These are phyloP conservation scores for Emmonsia crescens DNA, from an alignment of 2,329 filamentous ascomycete species.

Conservation along the genomic window DNA sequence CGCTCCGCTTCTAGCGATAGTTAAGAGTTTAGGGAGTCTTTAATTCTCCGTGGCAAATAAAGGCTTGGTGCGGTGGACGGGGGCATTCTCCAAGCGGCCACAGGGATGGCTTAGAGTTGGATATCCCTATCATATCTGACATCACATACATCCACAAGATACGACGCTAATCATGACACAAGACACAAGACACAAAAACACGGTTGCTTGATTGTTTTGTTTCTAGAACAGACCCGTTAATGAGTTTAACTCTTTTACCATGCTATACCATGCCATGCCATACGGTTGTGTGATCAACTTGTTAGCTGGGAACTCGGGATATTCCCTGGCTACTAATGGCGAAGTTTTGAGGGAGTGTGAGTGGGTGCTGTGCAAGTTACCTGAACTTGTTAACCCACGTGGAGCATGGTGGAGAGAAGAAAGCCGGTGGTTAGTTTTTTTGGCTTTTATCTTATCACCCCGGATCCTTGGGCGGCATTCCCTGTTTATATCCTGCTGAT, in stretches of 20 bases:
- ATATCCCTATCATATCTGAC: not conserved
- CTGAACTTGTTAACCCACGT: too few species aligned
- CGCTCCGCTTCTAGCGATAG: too few species aligned
- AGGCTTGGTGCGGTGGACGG: too few species aligned
- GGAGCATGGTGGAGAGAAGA: too few species aligned
- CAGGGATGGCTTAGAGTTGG: not conserved
- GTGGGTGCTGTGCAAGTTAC: not conserved
- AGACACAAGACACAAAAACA: too few species aligned
- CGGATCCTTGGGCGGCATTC: not conserved
- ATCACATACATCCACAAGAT: not conserved
- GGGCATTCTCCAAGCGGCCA: not conserved
- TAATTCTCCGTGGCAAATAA: too few species aligned
- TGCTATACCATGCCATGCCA: not conserved
- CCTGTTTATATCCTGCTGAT: not conserved
- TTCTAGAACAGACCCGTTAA: not conserved
- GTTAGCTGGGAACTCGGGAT: too few species aligned
- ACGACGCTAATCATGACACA: not conserved
- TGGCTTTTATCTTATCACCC: not conserved
- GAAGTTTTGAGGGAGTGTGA: not conserved
- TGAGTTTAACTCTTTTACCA: too few species aligned
- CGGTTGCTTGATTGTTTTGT: not conserved
- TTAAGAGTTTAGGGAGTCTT: too few species aligned
- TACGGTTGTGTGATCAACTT: too few species aligned
- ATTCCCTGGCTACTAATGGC: too few species aligned
- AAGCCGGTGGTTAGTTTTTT: not conserved